Percentiles rank a stretch among this genome's conserved stretches.
phyloP scores from a whole-genome alignment of 768 basidiomycete species.

The Nevesoporus exiguus region DNA sequence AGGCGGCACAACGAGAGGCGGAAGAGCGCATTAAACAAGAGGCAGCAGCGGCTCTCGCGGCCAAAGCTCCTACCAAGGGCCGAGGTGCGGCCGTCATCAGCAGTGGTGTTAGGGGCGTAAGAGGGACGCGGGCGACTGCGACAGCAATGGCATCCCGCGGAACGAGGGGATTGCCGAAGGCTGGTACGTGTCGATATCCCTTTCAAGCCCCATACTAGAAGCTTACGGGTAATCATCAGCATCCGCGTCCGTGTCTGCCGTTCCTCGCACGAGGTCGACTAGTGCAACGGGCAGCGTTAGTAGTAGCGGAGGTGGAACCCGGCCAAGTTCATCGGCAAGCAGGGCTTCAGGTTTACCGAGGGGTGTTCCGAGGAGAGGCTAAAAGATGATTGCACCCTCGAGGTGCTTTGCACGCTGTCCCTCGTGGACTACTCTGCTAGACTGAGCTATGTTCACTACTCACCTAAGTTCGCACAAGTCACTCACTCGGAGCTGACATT shows the following conservation, averaged over 20 bases:
- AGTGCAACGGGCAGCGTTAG: slow-evolving; percentile 28
- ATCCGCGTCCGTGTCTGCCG: slow-evolving; percentile 10
- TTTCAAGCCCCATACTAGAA: neutral
- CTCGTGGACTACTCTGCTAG: neutral
- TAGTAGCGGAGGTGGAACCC: slow-evolving; percentile 14
- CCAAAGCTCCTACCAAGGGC: slow-evolving; percentile 33
- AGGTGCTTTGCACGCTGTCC: neutral
- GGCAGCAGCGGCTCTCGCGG: slow-evolving; percentile 36
- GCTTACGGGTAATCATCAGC: slow-evolving; percentile 13
- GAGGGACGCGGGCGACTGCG: slow-evolving; percentile 66
- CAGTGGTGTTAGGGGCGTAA: slow-evolving; percentile 66
- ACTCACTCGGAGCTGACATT: neutral
- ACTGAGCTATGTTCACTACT: neutral
- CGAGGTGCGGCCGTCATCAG: slow-evolving; percentile 43
- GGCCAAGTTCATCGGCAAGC: slow-evolving; percentile 23
- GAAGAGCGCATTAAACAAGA: slow-evolving; percentile 51
- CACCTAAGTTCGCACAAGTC: neutral
- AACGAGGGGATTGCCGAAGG: slow-evolving; percentile 40
- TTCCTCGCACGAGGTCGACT: slow-evolving; percentile 23
- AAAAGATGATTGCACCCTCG: neutral
- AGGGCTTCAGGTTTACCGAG: slow-evolving; percentile 26
- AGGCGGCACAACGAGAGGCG: slow-evolving; percentile 39
- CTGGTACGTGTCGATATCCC: slow-evolving; percentile 30
- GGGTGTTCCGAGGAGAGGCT: slow-evolving; percentile 26
- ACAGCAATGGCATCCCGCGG: slow-evolving; percentile 40